Percentiles rank a stretch among this genome's conserved stretches.
Evolutionary conservation across 257 asterid genomes (phyloP).

Genomic region (Penstemon newberryi): DNA sequence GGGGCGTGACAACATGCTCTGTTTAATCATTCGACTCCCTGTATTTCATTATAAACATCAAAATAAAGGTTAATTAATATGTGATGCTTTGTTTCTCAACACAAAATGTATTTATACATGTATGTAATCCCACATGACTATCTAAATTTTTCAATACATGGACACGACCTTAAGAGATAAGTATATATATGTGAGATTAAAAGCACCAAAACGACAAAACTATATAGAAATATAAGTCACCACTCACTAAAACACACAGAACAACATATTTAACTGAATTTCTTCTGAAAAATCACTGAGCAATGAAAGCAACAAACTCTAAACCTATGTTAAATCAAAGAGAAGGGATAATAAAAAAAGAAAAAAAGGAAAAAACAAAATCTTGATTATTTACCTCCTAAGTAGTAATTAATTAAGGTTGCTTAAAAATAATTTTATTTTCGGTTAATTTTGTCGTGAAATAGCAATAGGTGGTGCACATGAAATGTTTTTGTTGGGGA

Average conservation of each 20-base stretch:
- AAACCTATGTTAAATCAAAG: not conserved
- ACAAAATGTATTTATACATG: no score
- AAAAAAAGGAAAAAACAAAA: conserved; percentile 6
- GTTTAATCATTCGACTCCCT: no score
- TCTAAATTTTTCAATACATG: no score
- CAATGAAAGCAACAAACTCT: conserved; percentile 1
- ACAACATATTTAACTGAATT: conserved; percentile 2
- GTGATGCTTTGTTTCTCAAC: no score
- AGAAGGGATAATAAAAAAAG: not conserved
- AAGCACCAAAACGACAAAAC: not conserved
- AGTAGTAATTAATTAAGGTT: conserved; percentile 24
- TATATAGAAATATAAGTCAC: not conserved
- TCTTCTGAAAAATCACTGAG: conserved; percentile 12
- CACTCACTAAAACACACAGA: not conserved
- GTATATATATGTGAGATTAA: no score
- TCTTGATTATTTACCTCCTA: conserved; percentile 41
- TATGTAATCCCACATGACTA: no score
- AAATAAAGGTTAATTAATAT: no score
- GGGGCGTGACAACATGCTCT: no score
- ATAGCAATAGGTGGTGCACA: not conserved
- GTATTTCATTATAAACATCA: no score
- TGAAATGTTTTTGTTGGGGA: not conserved
- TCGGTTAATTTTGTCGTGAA: conserved; percentile 8
- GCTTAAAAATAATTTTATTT: conserved; percentile 20
- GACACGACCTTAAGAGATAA: no score